Evolutionary conservation across 2,329 filamentous ascomycete genomes (phyloP).

Genomic region (Botryotinia convoluta): DNA sequence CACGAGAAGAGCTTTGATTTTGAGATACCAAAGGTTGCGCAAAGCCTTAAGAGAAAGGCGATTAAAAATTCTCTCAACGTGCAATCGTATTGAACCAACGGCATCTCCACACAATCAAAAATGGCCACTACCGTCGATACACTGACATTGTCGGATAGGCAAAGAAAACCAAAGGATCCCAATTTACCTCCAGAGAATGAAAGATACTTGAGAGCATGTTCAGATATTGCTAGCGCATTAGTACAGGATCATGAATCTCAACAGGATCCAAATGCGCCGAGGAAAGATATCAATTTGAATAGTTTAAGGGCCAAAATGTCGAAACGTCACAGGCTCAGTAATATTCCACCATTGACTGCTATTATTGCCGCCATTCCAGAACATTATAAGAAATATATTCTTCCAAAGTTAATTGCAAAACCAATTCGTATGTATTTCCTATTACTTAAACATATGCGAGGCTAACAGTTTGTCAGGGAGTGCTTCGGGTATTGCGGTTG

Average conservation of each 20-base stretch:
- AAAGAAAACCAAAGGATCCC: slow-evolving; percentile 60
- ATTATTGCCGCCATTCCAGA: slow-evolving; percentile 99
- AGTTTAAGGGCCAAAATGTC: slow-evolving; percentile 79
- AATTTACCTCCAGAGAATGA: slow-evolving; percentile 91
- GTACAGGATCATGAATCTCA: slow-evolving; percentile 91
- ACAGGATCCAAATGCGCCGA: slow-evolving; percentile 67
- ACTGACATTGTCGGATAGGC: slow-evolving; percentile 51
- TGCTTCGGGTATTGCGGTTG: slow-evolving; percentile 94
- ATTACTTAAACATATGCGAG: background rate
- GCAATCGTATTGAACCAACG: background rate
- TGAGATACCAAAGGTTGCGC: background rate
- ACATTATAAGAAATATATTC: slow-evolving; percentile 98
- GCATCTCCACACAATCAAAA: slow-evolving; percentile 4
- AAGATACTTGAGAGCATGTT: slow-evolving; percentile 88
- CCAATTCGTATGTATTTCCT: slow-evolving; percentile 69
- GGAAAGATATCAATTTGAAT: slow-evolving; percentile 92
- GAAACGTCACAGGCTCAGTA: slow-evolving; percentile 87
- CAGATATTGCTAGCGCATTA: slow-evolving; percentile 88
- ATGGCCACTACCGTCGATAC: slow-evolving; percentile 64
- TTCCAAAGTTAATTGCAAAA: slow-evolving; percentile 94
- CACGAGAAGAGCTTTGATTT: too few relatives aligned
- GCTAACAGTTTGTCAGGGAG: slow-evolving; percentile 57
- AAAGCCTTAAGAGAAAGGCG: background rate
- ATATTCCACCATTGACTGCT: slow-evolving; percentile 86
- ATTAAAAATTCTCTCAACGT: background rate